Evolutionary conservation across 352 stramenopile species (phyloP).

Genomic region (Lagenidium giganteum): DNA sequence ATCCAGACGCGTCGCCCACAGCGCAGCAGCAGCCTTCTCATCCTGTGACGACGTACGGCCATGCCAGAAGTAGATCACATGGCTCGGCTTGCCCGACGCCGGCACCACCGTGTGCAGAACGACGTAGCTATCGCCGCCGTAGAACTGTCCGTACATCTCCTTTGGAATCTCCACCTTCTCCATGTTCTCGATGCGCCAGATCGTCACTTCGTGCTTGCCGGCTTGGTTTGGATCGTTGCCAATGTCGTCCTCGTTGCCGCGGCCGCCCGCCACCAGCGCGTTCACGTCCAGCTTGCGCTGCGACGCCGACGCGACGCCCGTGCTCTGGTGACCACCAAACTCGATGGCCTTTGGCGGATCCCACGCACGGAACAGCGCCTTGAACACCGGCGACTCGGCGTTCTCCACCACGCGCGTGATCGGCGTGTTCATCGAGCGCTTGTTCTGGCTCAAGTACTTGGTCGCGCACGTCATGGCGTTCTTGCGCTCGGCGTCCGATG

Average conservation of each 20-base stretch:
- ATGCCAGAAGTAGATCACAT: conserved; percentile 93
- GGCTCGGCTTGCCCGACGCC: conserved; percentile 51
- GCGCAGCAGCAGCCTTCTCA: conserved; percentile 76
- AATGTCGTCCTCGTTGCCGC: conserved; percentile 62
- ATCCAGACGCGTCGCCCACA: conserved; percentile 72
- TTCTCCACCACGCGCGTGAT: conserved; percentile 85
- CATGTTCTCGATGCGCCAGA: conserved; percentile 91
- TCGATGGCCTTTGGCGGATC: conserved; percentile 59
- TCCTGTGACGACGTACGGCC: conserved; percentile 82
- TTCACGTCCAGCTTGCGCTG: conserved; percentile 58
- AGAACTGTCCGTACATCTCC: conserved; percentile 89
- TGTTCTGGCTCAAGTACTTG: conserved; percentile 76
- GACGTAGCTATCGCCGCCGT: conserved; percentile 95
- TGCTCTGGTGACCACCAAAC: conserved; percentile 51
- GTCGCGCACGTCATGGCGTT: conserved; percentile 80
- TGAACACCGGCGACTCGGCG: conserved; percentile 81
- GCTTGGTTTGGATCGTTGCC: conserved; percentile 59
- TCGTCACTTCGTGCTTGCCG: conserved; percentile 70
- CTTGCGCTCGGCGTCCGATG: conserved; percentile 81
- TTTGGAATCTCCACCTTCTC: conserved; percentile 81
- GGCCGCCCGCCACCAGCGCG: conserved; percentile 33
- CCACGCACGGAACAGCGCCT: conserved; percentile 79
- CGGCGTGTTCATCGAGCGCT: conserved; percentile 48
- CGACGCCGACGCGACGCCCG: conserved; percentile 34
- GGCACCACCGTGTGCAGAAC: conserved; percentile 80